Evolutionary conservation across 2,329 filamentous ascomycete species (phyloP).

Genomic region (Dactylellina drechsleri): DNA sequence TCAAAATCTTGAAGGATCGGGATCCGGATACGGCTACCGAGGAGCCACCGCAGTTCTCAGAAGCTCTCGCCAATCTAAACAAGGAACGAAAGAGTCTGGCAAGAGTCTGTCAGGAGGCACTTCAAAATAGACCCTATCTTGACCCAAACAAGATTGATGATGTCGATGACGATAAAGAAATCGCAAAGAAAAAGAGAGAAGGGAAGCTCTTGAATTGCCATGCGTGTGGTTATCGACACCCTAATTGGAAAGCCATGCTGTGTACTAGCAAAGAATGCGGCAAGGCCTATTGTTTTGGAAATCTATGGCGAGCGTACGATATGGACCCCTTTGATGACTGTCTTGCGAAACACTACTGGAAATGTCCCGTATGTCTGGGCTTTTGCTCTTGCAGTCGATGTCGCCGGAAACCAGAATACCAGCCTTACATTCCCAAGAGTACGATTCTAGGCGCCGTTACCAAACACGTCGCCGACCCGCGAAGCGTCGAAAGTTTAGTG

Average conservation of each 20-base stretch:
- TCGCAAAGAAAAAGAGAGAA: constrained; percentile 64
- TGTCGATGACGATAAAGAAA: constrained; percentile 63
- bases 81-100: constrained; percentile 79
- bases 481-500: constrained; percentile 88
- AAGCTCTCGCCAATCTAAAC: constrained; percentile 72
- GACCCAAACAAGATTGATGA: constrained; percentile 67
- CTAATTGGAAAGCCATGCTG: constrained; percentile 82
- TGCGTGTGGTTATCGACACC: constrained; percentile 82
- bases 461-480: constrained; percentile 84
- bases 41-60: constrained; percentile 74
- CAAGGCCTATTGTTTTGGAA: constrained; percentile 89
- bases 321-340: constrained; percentile 78
- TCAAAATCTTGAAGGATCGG: constrained; percentile 75
- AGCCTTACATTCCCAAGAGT: constrained; percentile 84
- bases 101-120: constrained; percentile 91
- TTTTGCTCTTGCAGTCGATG: constrained; percentile 90
- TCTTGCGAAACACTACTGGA: constrained; percentile 83
- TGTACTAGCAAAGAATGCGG: constrained; percentile 77
- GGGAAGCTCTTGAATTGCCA: constrained; percentile 75
- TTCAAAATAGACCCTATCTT: constrained; percentile 77
- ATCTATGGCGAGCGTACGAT: constrained; percentile 89
- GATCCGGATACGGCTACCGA: constrained; percentile 66
- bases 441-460: constrained; percentile 93
- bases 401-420: constrained; percentile 73
- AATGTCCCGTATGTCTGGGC: constrained; percentile 84